Percentiles rank a stretch among this genome's conserved stretches.
These are phyloP conservation scores for Baudoinia panamericana DNA, from an alignment of 495 filamentous ascomycete species.

Conservation along the genomic window DNA sequence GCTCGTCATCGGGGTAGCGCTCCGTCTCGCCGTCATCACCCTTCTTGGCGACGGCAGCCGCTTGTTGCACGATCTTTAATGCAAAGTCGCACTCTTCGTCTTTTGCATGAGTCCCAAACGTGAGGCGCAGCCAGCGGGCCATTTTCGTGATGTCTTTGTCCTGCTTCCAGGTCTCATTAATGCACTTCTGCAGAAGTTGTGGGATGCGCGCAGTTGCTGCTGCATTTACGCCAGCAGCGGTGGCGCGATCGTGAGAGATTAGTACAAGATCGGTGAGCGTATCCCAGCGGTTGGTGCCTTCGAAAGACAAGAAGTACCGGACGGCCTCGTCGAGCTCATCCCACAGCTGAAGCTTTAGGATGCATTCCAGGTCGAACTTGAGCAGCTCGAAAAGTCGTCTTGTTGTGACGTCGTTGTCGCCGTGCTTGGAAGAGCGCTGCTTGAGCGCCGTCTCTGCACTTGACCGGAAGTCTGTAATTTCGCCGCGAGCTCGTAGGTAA, in stretches of 20 bases:
- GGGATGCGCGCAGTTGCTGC: slow-evolving; percentile 3
- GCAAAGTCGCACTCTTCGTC: slow-evolving; percentile 23
- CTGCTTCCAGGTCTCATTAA: slow-evolving; percentile 48
- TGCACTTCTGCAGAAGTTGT: slow-evolving; percentile 38
- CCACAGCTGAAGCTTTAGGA: slow-evolving; percentile 52
- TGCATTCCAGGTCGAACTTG: slow-evolving; percentile 66
- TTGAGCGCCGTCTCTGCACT: slow-evolving; percentile 33
- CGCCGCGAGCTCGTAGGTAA: slow-evolving; percentile 45
- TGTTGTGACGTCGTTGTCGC: slow-evolving; percentile 38
- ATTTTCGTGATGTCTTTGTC: slow-evolving; percentile 41
- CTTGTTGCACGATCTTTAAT: slow-evolving; percentile 28
- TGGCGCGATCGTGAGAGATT: slow-evolving; percentile 19
- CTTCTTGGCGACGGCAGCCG: slow-evolving; percentile 24
- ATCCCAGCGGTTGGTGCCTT: slow-evolving; percentile 22
- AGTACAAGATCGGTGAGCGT: slow-evolving; percentile 29
- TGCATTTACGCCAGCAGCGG: slow-evolving; percentile 9
- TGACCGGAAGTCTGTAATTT: slow-evolving; percentile 42
- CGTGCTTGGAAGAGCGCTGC: neutral
- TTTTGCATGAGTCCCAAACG: slow-evolving; percentile 52
- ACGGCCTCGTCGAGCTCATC: slow-evolving; percentile 49
- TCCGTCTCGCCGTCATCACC: slow-evolving; percentile 13
- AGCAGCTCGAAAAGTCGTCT: slow-evolving; percentile 50
- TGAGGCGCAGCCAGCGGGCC: slow-evolving; percentile 57
- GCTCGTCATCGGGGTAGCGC: slow-evolving; percentile 53
- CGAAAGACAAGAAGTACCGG: slow-evolving; percentile 32